Evolutionary conservation across 345 rosid species (phyloP).

Genomic region (Heritiera fomes): DNA sequence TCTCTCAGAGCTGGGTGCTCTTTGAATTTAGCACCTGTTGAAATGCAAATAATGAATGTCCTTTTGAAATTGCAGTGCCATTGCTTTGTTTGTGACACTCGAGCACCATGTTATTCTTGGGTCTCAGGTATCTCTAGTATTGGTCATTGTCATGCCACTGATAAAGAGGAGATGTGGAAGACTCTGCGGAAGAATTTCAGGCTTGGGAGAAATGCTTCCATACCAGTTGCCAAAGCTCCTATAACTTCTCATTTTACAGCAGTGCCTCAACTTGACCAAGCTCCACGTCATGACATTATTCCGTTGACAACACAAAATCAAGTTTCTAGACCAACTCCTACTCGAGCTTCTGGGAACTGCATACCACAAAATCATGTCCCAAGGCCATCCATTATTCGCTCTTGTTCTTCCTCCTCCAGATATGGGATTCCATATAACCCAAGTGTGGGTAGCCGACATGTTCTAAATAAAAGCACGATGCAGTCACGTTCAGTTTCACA

Average conservation of each 20-base stretch:
- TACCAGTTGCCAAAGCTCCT: conserved; percentile 23
- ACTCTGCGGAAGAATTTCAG: conserved; percentile 48
- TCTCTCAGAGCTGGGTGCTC: neutral
- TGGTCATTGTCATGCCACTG: conserved; percentile 88
- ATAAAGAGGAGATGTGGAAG: conserved; percentile 62
- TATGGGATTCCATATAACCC: conserved; percentile 30
- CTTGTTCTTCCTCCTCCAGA: conserved; percentile 49
- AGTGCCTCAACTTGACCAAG: conserved; percentile 27
- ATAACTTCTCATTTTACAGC: conserved; percentile 23
- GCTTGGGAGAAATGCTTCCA: conserved; percentile 30
- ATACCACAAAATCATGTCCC: conserved; percentile 27
- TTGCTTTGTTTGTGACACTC: conserved; percentile 84
- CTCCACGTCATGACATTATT: conserved; percentile 21
- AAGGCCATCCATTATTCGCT: conserved; percentile 26
- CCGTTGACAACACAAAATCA: conserved; percentile 19
- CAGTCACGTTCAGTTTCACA: conserved; percentile 24
- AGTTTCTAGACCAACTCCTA: neutral
- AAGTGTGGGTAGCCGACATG: conserved; percentile 26
- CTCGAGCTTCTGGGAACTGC: neutral
- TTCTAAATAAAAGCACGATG: conserved; percentile 24
- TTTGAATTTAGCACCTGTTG: neutral
- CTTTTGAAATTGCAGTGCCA: conserved; percentile 63
- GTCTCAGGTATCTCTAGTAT: conserved; percentile 36
- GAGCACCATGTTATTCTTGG: conserved; percentile 77
- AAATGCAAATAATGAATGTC: neutral